phyloP scores from a whole-genome alignment of 495 filamentous ascomycete genomes.

The Penicillium lagena region DNA sequence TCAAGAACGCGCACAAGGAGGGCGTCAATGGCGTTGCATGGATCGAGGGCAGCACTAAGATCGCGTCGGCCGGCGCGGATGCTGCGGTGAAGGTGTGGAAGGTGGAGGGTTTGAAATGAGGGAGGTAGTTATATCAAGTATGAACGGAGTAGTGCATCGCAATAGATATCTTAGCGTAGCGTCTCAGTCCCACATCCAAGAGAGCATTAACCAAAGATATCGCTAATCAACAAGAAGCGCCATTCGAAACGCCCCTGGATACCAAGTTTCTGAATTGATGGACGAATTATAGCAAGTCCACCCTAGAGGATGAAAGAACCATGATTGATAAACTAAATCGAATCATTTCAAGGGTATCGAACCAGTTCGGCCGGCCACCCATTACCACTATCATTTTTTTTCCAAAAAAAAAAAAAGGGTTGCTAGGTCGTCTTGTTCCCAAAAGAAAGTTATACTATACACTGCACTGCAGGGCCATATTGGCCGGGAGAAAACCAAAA shows the following conservation, averaged over 20 bases:
- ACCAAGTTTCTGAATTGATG: too few species aligned
- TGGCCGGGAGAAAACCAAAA: slow-evolving; percentile 1
- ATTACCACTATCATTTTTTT: slow-evolving; percentile 5
- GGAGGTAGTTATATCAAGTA: not conserved
- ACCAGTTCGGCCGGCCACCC: slow-evolving; percentile 16
- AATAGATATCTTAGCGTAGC: not conserved
- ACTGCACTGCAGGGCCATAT: slow-evolving; percentile 4
- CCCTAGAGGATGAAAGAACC: too few species aligned
- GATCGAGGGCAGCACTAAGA: slow-evolving; percentile 60
- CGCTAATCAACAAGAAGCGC: too few species aligned
- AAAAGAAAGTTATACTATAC: slow-evolving; percentile 13
- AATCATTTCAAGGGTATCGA: slow-evolving; percentile 29
- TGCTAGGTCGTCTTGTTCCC: not conserved
- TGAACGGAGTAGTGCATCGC: not conserved
- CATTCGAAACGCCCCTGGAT: too few species aligned
- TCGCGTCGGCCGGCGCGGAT: slow-evolving; percentile 79
- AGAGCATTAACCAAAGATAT: too few species aligned
- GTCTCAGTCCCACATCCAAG: too few species aligned
- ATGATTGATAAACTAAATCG: slow-evolving; percentile 6
- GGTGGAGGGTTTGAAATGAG: slow-evolving; percentile 55
- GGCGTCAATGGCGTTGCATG: slow-evolving; percentile 86
- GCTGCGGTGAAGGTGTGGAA: slow-evolving; percentile 87
- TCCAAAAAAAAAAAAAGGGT: not conserved
- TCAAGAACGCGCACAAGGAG: slow-evolving; percentile 85
- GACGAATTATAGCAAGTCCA: too few species aligned